A percentile compares a stretch with the other conserved stretches of the same genome.
phyloP scores from a whole-genome alignment of 371 early-diverging fungal species.

The Syncephalastrum monosporum region DNA sequence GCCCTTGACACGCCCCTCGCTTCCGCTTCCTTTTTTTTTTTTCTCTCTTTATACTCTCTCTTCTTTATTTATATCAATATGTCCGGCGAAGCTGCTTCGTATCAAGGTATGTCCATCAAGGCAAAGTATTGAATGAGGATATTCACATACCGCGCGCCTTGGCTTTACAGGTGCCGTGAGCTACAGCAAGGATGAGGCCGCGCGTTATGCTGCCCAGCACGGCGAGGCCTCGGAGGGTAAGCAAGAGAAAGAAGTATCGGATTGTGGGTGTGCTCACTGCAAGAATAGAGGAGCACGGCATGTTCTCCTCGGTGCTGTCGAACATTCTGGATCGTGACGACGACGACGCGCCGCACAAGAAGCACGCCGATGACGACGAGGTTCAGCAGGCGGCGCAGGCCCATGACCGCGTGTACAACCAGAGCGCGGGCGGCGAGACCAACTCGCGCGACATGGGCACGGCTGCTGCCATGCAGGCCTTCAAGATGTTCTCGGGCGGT shows the following conservation, averaged over 20 bases:
- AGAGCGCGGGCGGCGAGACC: constrained; percentile 21
- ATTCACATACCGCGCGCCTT: not conserved
- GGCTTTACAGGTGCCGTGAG: constrained; percentile 3
- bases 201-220: constrained; percentile 34
- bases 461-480: constrained; percentile 52
- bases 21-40: not conserved
- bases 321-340: constrained; percentile 25
- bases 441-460: constrained; percentile 44
- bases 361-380: constrained; percentile 29
- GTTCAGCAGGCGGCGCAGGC: constrained; percentile 29
- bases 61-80: constrained; percentile 11
- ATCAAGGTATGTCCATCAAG: constrained; percentile 12
- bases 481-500: constrained; percentile 46
- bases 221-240: constrained; percentile 26
- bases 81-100: constrained; percentile 25
- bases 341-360: constrained; percentile 27
- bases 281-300: constrained; percentile 17
- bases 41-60: not conserved
- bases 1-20: too few species aligned
- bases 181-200: constrained; percentile 28
- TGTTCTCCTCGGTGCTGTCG: constrained; percentile 32
- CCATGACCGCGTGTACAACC: constrained; percentile 38
- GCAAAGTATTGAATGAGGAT: not conserved
- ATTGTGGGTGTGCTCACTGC: not conserved
- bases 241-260: not conserved